phyloP scores from a whole-genome alignment of 1,139 yeast genomes.

The Trichomonascaceae sp. region DNA sequence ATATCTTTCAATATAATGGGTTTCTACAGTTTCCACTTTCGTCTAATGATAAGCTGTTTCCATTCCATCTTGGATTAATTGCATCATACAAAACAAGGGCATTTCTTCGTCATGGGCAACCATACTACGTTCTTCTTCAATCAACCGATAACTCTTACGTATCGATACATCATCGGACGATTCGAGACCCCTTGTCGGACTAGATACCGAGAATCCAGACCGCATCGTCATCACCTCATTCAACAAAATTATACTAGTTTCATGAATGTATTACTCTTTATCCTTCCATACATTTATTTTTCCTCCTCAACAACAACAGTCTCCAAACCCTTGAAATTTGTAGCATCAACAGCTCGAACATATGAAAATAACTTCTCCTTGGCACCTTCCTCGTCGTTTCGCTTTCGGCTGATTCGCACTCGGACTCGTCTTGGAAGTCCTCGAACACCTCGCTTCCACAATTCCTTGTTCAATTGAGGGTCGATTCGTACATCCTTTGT shows the following conservation, averaged over 20 bases:
- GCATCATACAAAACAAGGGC: too few relatives aligned
- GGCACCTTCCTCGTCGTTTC: slow-evolving; percentile 99
- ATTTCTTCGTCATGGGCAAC: too few relatives aligned
- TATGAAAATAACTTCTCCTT: slow-evolving; percentile 96
- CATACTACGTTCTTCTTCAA: too few relatives aligned
- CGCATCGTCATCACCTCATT: too few relatives aligned
- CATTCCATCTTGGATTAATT: too few relatives aligned
- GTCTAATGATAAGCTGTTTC: too few relatives aligned
- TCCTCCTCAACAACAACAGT: slow-evolving; percentile 76
- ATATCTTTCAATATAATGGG: too few relatives aligned
- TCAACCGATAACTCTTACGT: too few relatives aligned
- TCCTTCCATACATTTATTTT: slow-evolving; percentile 7
- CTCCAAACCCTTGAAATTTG: slow-evolving; percentile 95
- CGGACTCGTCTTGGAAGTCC: slow-evolving; percentile 98
- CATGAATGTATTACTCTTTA: slow-evolving; percentile 3
- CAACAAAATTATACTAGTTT: not conserved
- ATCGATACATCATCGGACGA: too few relatives aligned
- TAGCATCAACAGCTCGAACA: slow-evolving; percentile 95
- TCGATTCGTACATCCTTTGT: slow-evolving; percentile 98
- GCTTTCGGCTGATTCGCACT: slow-evolving; percentile 98
- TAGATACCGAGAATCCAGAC: too few relatives aligned
- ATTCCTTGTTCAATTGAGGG: slow-evolving; percentile 96
- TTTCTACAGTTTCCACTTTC: too few relatives aligned
- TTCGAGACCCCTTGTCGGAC: too few relatives aligned
- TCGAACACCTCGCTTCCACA: slow-evolving; percentile 99